Base-by-base conservation (phyloP, 2,329 filamentous ascomycete species). In the Fusarium coffeatum region DNA sequence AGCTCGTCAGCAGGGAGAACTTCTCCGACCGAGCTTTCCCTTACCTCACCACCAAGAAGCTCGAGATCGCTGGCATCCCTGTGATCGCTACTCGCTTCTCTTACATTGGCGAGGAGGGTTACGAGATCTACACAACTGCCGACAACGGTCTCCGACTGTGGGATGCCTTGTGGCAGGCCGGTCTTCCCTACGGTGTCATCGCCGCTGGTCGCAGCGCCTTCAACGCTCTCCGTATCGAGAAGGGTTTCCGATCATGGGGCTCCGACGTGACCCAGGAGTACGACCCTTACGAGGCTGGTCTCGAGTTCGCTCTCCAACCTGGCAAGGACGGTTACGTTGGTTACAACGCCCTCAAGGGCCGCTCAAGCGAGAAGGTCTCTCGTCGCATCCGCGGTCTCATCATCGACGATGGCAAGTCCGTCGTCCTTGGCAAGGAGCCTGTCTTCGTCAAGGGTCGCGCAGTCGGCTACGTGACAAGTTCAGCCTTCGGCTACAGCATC, bases 391-490 rank as follows among this genome's bases (percentile, higher is more conserved):
- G 86, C 3, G 87, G 85, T 58, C 75, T 90, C 3, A 86, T 83
- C 0, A 72, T 90, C 30, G 82, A 89, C 42, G 87, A 90, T 63
- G 84, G 86, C 0, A 77, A 74, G 7, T 89, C 87, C 0, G 80
- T 90, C 67, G 82, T 89, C 1, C 76, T 90, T 2, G 88, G 88
- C 8, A 90, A 90, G 72, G 88, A 90, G 73, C 88, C 89, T 0
- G 86, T 90, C 0, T 89, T 84, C 57, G 68, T 81, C 16, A 74
- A 83, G 4, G 83, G 82, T 11, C 77, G 82, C 56, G 68, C 83
- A 0, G 80, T 80, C 2, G 88, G 89, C 0, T 90, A 90, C 65
- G 81, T 90, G 27, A 89, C 87, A 3, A 90, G 83, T 54, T 84
- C 88, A 2, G 87, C 85, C 0, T 90, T 89, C 71, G 88, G 86